Base-by-base conservation (phyloP, 2,329 filamentous ascomycete species). In the Penicillium sp. region DNA sequence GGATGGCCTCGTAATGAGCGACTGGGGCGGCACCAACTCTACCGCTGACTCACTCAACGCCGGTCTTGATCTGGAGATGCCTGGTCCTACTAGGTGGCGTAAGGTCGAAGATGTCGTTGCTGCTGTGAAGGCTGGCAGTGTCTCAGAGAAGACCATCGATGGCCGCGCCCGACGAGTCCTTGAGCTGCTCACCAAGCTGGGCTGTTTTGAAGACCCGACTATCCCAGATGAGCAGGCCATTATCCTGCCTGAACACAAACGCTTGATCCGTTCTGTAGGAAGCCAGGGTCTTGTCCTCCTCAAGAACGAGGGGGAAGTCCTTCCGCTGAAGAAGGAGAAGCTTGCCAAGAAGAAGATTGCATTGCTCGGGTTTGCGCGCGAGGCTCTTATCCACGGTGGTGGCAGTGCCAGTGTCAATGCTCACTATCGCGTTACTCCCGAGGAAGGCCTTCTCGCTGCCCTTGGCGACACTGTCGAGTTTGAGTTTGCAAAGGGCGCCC, bases 11-110 rank as follows among this genome's bases (percentile, higher is more conserved):
- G 58, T 56, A 8, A 61, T 61, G 58, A 61, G 58, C 23, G 58
- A 61, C 38, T 61, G 58, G 58, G 58, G 58, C 7, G 58, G 58
- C 38, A 56, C 53, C 5, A 61, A 61, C 46, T 56, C 52, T 15
- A 56, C 53, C 1, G 58, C 53, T 1, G 52, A 56, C 3, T 35
- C 58, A 2, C 15, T 61, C 46, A 50, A 61, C 29, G 58, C 58
- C 29, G 58, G 58, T 13, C 52, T 61, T 35, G 58, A 61, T 49
- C 48, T 61, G 17, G 58, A 61, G 19, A 61, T 61, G 58, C 58
- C 58, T 15, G 58, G 58, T n/a, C 58, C 58, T 46, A 56, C 58
- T 3, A 56, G 35, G 23, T 56, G 53, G 52, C 53, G 53, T 9
- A 61, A 56, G 23, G 46, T 56, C 8, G 47, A 56, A 4, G 35